A percentile compares a stretch with the other conserved stretches of the same genome.
These are phyloP conservation scores for Tolypocladium endophyticum DNA, from an alignment of 2,329 filamentous ascomycete genomes.

Conservation along the genomic window DNA sequence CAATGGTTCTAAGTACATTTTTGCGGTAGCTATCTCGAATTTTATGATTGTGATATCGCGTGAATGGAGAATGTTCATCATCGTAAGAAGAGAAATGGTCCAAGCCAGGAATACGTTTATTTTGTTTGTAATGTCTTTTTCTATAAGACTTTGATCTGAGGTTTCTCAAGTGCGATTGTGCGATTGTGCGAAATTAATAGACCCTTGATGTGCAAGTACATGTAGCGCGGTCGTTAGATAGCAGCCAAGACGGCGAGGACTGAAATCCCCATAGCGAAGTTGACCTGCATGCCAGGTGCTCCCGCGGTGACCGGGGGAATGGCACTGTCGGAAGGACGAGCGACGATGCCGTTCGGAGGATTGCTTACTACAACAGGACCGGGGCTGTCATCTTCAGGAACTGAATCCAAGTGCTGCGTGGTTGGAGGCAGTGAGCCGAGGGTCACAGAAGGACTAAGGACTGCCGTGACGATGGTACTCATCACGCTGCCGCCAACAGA, in stretches of 20 bases:
- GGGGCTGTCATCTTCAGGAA: not conserved
- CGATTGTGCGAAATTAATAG: too few species aligned
- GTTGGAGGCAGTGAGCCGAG: not conserved
- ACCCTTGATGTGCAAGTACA: too few species aligned
- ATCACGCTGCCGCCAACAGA: not conserved
- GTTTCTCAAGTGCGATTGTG: too few species aligned
- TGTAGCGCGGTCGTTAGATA: not conserved
- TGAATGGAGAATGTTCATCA: not conserved
- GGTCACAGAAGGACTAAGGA: not conserved
- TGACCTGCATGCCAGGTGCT: not conserved
- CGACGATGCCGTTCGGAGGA: not conserved
- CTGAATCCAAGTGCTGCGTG: not conserved
- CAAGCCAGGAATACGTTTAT: not conserved
- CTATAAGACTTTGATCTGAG: too few species aligned
- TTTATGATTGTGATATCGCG: too few species aligned
- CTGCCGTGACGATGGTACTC: not conserved
- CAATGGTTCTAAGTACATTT: not conserved
- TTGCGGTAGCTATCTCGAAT: too few species aligned
- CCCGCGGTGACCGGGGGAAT: not conserved
- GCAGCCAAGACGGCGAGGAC: not conserved
- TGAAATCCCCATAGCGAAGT: not conserved
- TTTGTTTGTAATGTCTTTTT: not conserved
- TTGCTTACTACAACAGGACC: not conserved
- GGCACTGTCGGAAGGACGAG: not conserved
- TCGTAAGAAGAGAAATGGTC: not conserved